These are phyloP conservation scores for Actinidia polygama DNA, from an alignment of 179 eudicot species.

Conservation along the genomic window DNA sequence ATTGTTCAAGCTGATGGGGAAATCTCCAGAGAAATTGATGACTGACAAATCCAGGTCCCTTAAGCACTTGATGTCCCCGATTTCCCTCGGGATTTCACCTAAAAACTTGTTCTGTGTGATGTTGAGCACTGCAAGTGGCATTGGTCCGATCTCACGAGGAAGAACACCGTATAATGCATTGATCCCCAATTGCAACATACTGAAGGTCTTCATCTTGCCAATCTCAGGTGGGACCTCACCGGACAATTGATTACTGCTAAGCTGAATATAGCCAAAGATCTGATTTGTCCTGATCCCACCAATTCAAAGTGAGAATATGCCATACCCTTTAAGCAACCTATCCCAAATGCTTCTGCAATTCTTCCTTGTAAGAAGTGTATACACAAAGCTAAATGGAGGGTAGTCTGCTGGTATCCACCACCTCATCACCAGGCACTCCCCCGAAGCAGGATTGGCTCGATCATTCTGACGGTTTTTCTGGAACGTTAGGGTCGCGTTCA, in stretches of 20 bases:
- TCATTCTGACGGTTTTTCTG: slow-evolving; percentile 41
- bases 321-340: slow-evolving; percentile 72
- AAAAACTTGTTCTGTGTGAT: slow-evolving; percentile 66
- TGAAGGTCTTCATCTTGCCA: slow-evolving; percentile 72
- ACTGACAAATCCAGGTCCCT: slow-evolving; percentile 78
- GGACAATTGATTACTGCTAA: slow-evolving; percentile 71
- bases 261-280: slow-evolving; percentile 82
- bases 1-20: slow-evolving; percentile 62
- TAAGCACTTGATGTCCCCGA: slow-evolving; percentile 73
- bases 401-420: slow-evolving; percentile 97
- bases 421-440: slow-evolving; percentile 79
- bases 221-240: slow-evolving; percentile 72
- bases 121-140: slow-evolving; percentile 73
- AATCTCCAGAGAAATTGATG: slow-evolving; percentile 87
- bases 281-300: slow-evolving; percentile 52
- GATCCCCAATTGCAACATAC: slow-evolving; percentile 74
- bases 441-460: slow-evolving; percentile 50
- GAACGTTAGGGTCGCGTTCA: slow-evolving; percentile 62
- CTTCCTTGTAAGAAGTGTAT: slow-evolving; percentile 70
- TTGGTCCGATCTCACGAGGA: slow-evolving; percentile 51
- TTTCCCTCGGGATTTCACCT: slow-evolving; percentile 59
- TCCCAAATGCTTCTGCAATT: slow-evolving; percentile 79
- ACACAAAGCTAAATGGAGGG: slow-evolving; percentile 95
- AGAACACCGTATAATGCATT: slow-evolving; percentile 65
- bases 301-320: slow-evolving; percentile 70